Evolutionary conservation across 225 moss, liverwort and hornwort genomes (phyloP).

Genomic region (Pseudoscleropodium purum): DNA sequence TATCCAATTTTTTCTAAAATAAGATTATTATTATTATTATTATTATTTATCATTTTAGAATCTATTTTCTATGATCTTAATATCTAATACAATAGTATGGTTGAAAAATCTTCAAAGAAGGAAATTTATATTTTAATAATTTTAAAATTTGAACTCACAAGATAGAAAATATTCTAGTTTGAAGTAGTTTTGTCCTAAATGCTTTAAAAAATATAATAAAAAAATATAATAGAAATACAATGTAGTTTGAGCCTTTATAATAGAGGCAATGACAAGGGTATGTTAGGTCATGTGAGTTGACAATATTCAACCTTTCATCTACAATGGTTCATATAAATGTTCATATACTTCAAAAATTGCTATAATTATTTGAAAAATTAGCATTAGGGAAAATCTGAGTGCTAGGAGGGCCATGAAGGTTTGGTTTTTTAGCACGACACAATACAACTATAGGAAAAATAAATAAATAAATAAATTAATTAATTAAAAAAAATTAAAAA

Average conservation of each 20-base stretch:
- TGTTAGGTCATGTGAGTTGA: neutral
- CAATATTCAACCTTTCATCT: neutral
- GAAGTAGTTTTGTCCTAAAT: neutral
- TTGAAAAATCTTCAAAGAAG: neutral
- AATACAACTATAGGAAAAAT: no score
- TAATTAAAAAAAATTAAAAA: no score
- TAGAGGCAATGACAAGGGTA: neutral
- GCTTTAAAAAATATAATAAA: neutral
- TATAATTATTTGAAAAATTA: no score
- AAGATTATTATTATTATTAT: no score
- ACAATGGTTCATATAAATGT: no score
- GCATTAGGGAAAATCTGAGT: no score
- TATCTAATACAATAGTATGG: neutral
- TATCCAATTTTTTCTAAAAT: neutral
- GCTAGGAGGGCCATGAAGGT: no score
- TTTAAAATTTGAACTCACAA: neutral
- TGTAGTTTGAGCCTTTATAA: neutral
- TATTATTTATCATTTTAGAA: neutral
- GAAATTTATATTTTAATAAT: neutral
- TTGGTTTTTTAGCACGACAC: no score
- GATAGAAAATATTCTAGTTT: neutral
- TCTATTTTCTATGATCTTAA: rapidly evolving
- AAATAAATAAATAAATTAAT: no score
- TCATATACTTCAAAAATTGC: no score
- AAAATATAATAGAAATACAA: neutral